Base-by-base conservation (phyloP, 352 stramenopile species). In the Phytophthora sp. region DNA sequence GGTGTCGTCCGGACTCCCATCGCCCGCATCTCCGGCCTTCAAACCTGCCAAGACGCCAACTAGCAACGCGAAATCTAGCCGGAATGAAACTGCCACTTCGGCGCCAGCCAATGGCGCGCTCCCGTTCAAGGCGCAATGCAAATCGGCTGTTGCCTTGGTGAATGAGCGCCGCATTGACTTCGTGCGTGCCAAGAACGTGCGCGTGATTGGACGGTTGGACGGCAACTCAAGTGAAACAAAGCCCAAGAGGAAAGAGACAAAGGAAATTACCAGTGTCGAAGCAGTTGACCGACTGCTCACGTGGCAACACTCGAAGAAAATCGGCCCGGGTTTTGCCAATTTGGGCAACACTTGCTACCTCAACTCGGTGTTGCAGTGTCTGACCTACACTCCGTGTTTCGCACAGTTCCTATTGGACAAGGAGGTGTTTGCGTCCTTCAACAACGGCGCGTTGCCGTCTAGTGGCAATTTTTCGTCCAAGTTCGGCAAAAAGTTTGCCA, bases 271-370 rank as follows among this genome's bases (percentile, higher is more conserved):
- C 8, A 56, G 71, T n/a, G 36, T 39, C 9, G 73, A 75, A 21
- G 66, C 70, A 12, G 76, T 95, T 3, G 80, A 91, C 58, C 67
- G 75, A 15, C 26, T 90, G 62, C 64, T 92, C 42, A 20, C 27
- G 18, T 95, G 86, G 86, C 71, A 80, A 29, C 63, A 86, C 27
- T 81, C 86, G 27, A 75, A 81, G 46, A 93, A 92, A 71, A 93
- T 95, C 57, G 86, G 86, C 8, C 86, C 86, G 2, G 86, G 86
- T 11, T 78, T 95, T 46, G 82, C 84, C 45, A 98, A 98, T 71
- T 77, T 98, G 21, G 94, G 94, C 70, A 98, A 98, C 77, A 98
- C 94, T 64, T 98, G 94, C 79, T 98, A 97, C 77, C 84, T 98
- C 58, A 98, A 98, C 76, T 96, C 93, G 51, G 86, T 92, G 69